Evolutionary conservation across 352 stramenopile species (phyloP).

Genomic region (Pythium insidiosum): DNA sequence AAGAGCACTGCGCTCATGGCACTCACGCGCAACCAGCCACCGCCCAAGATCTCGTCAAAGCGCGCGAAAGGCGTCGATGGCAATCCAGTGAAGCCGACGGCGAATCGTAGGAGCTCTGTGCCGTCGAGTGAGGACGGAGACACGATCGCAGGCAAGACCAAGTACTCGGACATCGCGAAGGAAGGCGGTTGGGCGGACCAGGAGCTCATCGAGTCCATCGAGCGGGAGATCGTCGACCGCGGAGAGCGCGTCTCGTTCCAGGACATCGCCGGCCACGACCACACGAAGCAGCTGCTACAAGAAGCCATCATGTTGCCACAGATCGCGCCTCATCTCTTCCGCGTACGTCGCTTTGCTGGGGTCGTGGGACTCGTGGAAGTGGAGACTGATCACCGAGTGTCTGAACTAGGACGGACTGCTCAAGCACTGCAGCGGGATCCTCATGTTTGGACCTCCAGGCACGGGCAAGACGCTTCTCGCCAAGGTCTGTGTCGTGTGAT

Average conservation of each 20-base stretch:
- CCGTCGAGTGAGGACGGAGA: too few species aligned
- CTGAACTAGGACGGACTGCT: conserved; percentile 51
- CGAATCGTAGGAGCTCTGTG: not conserved
- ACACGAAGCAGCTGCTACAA: conserved; percentile 77
- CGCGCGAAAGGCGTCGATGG: too few species aligned
- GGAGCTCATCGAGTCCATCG: conserved; percentile 81
- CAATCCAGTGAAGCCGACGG: too few species aligned
- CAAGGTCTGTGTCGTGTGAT: conserved; percentile 33
- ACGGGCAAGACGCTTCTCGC: conserved; percentile 88
- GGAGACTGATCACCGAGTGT: too few species aligned
- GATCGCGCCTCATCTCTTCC: conserved; percentile 80
- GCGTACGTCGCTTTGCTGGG: too few species aligned
- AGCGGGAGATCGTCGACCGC: conserved; percentile 80
- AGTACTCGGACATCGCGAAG: conserved; percentile 72
- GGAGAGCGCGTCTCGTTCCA: conserved; percentile 65
- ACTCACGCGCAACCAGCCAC: too few species aligned
- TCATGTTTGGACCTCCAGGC: conserved; percentile 84
- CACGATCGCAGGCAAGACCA: conserved; percentile 44
- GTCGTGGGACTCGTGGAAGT: too few species aligned
- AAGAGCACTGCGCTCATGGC: too few species aligned
- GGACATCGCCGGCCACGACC: conserved; percentile 67
- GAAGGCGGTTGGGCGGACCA: conserved; percentile 68
- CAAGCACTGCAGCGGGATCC: conserved; percentile 74
- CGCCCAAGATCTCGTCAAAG: too few species aligned
- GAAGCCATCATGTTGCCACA: conserved; percentile 83